Base-by-base conservation (phyloP, 1,139 yeast species). In the Debaryomyces nepalensis region DNA sequence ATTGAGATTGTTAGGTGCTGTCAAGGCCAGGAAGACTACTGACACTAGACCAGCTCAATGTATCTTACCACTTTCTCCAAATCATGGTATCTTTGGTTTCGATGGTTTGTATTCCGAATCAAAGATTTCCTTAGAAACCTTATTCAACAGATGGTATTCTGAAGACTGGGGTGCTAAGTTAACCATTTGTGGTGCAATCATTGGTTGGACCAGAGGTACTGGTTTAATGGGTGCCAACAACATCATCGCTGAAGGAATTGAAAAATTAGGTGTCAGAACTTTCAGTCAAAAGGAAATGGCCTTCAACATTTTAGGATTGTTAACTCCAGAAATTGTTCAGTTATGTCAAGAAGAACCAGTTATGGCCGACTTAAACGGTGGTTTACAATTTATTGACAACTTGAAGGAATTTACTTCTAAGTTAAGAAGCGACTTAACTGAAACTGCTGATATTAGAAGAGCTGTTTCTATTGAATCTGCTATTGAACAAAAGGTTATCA, bases 181-280 rank as follows among this genome's bases (percentile, higher is more conserved):
- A 71, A 93, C 98, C 49, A 77, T 93, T 50, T 91, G 98, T 70
- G 99, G 99, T 77, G 97, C 98, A 41, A 81, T 93, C 53, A 93
- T 93, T 68, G 99, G 99, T 64, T 93, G 99, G 99, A 93, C 99
- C 51, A 89, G 99, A 81, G 99, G 99, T 70, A 93, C 99, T 50
- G 99, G 99, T 64, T 84, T 93, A 64, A 93, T 93, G 99, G 79
- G 91, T 61, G 97, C 86, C 57, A 93, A 93, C 79, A 93, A 93
- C 75, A 86, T 90, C 64, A 89, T 93, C 66, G 97, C 99, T 47
- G 97, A 91, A 73, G 97, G 97, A 56, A 88, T 93, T 63, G 99
- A 93, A 73, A 83, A 83, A 64, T 75, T 87, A 52, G 98, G 99
- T 59, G 97, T 93, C 42, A 87, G 99, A 73, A 93, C 99, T 38